Evolutionary conservation across 2,329 filamentous ascomycete genomes (phyloP), one percentile per base, ranked within the genome.

Genomic region (Metarhizium guizhouense): DNA sequence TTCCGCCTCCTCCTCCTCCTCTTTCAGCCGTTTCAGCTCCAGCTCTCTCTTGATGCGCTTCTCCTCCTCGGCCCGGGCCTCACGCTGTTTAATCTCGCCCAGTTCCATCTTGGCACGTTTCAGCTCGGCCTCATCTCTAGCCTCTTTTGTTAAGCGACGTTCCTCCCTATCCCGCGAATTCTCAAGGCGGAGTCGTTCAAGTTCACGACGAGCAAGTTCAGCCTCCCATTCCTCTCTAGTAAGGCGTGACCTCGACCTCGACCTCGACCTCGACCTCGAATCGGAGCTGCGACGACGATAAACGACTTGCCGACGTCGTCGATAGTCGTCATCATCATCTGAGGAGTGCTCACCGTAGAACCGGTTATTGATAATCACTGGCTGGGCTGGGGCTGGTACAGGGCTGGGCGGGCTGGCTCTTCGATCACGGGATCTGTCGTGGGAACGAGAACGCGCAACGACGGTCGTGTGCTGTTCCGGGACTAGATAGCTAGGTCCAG

Each of bases 351-450:
- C 72, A 57, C 78, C 77, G 61, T 79, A 76, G 56, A 80, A 77
- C 56, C 72, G 72, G 65, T 82, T 83, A 63, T 82, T 81, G 65
- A 84, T 83, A 53, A 84, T 76, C 51, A 84, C 73, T 1, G 80
- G 78, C 16, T 70, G 67, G 18, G 64, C 67, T 10, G 65, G 65
- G 6, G 68, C 5, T 40, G 40, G 32, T 43, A 48, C n/a, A 38
- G 61, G 64, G 32, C 65, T 63, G 52, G 59, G 73, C 25, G 75
- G 74, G 57, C 67, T 72, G 11, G 72, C 72, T 18, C 73, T 73
- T 38, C 76, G 74, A 59, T 80, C 77, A 29, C 74, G 75, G 20
- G 77, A 79, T 25, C 74, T 74, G 32, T 69, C 67, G 16, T 65
- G 67, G 10, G 70, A 72, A 14, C 65, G 65, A 43, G 73, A 64